A percentile compares a stretch with the other conserved stretches of the same genome.
phyloP scores from a whole-genome alignment of 306 rosid species.

The Cicer judaicum region DNA sequence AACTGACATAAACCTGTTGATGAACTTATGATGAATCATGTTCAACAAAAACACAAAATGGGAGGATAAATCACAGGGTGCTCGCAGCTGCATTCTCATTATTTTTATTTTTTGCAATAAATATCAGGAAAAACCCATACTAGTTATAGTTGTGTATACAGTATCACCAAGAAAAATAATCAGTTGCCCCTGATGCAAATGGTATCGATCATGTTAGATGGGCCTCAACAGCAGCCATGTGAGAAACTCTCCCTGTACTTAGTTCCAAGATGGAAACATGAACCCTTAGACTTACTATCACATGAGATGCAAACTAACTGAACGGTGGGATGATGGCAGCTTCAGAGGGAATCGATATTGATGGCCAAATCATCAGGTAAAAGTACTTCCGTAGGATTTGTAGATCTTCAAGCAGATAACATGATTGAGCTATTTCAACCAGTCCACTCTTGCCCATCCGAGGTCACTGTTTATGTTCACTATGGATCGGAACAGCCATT shows the following conservation, averaged over 20 bases:
- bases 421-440: constrained; percentile 38
- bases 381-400: constrained; percentile 17
- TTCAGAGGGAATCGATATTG: constrained; percentile 26
- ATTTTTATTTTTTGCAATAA: not conserved
- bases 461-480: constrained; percentile 29
- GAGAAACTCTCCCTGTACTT: constrained; percentile 18
- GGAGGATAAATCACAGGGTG: not conserved
- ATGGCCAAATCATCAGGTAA: constrained; percentile 2
- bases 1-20: no score
- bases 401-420: constrained; percentile 34
- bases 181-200: constrained; percentile 8
- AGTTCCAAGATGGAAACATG: constrained; percentile 29
- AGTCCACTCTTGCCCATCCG: constrained; percentile 10
- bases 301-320: constrained; percentile 30
- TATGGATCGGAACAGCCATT: constrained; percentile 30
- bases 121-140: constrained; percentile 12
- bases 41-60: no score
- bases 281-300: constrained; percentile 31
- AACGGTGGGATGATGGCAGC: constrained; percentile 27
- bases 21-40: no score
- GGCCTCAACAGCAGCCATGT: not conserved
- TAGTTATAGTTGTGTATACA: not conserved
- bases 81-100: constrained; percentile 15
- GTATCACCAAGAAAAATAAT: constrained; percentile 13
- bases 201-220: not conserved